These are phyloP conservation scores for Epichloe aotearoae DNA, from an alignment of 2,329 filamentous ascomycete genomes.

Conservation along the genomic window DNA sequence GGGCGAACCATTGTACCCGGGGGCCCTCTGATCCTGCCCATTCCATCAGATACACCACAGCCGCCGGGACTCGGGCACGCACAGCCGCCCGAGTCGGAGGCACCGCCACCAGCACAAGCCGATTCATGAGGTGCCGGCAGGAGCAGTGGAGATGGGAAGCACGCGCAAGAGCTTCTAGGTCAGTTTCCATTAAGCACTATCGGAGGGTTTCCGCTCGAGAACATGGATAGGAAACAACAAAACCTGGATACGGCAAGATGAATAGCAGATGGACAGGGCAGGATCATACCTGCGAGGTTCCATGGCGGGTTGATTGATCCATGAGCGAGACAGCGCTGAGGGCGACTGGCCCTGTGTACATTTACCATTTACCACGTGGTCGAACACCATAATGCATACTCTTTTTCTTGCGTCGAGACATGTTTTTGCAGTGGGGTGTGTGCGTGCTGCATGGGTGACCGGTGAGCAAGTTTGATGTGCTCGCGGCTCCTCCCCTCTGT, in stretches of 20 bases:
- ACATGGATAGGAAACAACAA: no score
- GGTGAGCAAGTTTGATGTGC: no score
- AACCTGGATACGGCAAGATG: no score
- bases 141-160: no score
- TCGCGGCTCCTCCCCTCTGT: no score
- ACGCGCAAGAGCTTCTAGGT: no score
- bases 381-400: not conserved
- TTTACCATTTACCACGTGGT: not conserved
- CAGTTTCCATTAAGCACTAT: no score
- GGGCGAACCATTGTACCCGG: slow-evolving; percentile 48
- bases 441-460: no score
- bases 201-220: no score
- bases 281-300: not conserved
- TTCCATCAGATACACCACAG: slow-evolving; percentile 21
- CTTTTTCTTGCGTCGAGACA: not conserved
- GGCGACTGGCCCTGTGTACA: not conserved
- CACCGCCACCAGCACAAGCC: slow-evolving; percentile 19
- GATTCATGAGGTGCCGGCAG: slow-evolving; percentile 13
- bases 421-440: no score
- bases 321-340: not conserved
- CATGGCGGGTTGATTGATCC: no score
- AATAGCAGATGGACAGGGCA: not conserved
- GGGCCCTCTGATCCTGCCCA: slow-evolving; percentile 26
- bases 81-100: slow-evolving; percentile 18
- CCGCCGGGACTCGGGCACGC: slow-evolving; percentile 23